These are phyloP conservation scores for Lichtheimia ramosa DNA, from an alignment of 371 early-diverging fungal genomes.

Conservation along the genomic window DNA sequence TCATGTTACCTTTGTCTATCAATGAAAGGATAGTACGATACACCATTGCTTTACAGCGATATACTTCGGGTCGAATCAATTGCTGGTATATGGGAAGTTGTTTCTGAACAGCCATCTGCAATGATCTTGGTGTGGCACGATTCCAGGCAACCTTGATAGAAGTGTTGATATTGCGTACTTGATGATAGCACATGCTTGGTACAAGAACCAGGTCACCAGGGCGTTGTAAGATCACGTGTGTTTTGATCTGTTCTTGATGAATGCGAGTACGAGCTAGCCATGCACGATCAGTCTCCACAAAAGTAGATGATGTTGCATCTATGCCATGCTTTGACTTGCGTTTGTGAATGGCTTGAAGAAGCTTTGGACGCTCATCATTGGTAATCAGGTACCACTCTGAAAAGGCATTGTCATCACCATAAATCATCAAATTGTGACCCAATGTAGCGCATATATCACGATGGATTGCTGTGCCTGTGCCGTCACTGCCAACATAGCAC, in stretches of 20 bases:
- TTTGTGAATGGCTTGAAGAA: constrained; percentile 5
- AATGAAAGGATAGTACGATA: not conserved
- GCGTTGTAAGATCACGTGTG: constrained; percentile 27
- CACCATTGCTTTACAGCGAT: constrained; percentile 37
- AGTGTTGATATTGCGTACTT: constrained; percentile 34
- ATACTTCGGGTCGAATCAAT: constrained; percentile 34
- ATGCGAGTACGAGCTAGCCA: constrained; percentile 17
- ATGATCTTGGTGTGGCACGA: constrained; percentile 24
- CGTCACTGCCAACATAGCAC: constrained; percentile 33
- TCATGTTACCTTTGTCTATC: not conserved
- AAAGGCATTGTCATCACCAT: constrained; percentile 16
- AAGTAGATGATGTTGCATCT: constrained; percentile 16
- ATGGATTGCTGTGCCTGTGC: constrained; percentile 37
- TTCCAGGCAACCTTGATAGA: constrained; percentile 45
- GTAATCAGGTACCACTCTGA: constrained; percentile 36
- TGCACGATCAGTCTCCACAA: constrained; percentile 40
- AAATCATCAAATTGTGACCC: constrained; percentile 43
- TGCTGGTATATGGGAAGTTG: constrained; percentile 31
- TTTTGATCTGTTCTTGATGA: constrained; percentile 6
- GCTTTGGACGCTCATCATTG: constrained; percentile 14
- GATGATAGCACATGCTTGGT: constrained; percentile 41
- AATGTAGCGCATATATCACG: constrained; percentile 38
- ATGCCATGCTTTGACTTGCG: not conserved
- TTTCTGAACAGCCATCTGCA: constrained; percentile 21
- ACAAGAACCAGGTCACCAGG: constrained; percentile 41